Base-by-base conservation (phyloP, 2,329 filamentous ascomycete genomes). In the Pseudogymnoascus pannorum region DNA sequence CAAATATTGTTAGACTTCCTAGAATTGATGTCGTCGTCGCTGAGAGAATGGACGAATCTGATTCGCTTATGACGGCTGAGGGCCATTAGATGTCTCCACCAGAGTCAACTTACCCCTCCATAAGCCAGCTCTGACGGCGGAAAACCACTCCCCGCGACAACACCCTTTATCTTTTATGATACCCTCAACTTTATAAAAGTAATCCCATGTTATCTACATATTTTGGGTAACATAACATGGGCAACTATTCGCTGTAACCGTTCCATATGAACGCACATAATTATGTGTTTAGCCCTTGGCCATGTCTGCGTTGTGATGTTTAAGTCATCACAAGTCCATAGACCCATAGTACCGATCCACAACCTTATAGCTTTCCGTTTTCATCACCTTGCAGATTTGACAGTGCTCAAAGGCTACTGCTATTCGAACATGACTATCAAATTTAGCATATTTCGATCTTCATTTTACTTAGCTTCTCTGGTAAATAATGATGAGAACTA, bases 341-440 rank as follows among this genome's bases (percentile, higher is more conserved):
- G 48, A 33, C n/a, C 26, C 48, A 54, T 31, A 54, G 48, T 54
- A 54, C 20, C 26, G 44, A 54, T 54, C 48, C 48, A 54, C 48
- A 54, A 54, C 48, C 48, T 33, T 54, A 54, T 54, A 54, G 31
- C 48, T 31, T 54, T 54, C 48, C 48, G 48, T 54, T 54, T 54
- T 54, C 26, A 54, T 54, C 48, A 31, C 31, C 48, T 16, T 54
- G 48, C 48, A 54, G 48, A 54, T 54, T 54, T 33, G 9, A 54
- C n/a, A 16, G 48, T 6, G 16, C 48, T 12, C 48, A 33, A 51
- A 16, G 16, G 11, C n/a, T 31, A 31, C 26, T 54, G 14, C 8
- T 54, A 11, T 20, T 54, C 16, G 48, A 54, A 4, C n/a, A 33
- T 51, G 20, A 20, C 26, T 33, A 54, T 54, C 11, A 31, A 18